Evolutionary conservation across 2,329 filamentous ascomycete species (phyloP).

Genomic region (Apiospora hydei): DNA sequence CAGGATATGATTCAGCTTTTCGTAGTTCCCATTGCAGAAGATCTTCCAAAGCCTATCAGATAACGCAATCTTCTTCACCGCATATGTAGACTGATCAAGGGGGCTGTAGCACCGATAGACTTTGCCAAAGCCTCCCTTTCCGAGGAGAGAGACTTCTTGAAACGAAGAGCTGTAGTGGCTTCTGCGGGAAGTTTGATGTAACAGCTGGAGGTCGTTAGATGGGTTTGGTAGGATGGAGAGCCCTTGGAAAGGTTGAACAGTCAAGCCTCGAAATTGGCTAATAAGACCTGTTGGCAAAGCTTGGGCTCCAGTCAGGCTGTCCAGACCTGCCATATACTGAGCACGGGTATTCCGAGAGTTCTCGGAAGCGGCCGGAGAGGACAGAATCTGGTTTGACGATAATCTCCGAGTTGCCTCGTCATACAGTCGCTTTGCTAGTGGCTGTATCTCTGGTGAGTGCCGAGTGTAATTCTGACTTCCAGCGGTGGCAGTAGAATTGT

Average conservation of each 20-base stretch:
- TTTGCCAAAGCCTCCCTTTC: constrained; percentile 44
- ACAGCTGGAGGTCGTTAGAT: constrained; percentile 35
- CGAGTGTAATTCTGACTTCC: constrained; percentile 35
- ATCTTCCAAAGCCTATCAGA: constrained; percentile 37
- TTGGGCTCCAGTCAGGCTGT: constrained; percentile 34
- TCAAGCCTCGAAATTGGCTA: constrained; percentile 36
- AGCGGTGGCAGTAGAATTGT: constrained; percentile 35
- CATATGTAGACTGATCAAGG: constrained; percentile 41
- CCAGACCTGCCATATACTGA: constrained; percentile 41
- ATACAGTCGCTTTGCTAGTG: constrained; percentile 36
- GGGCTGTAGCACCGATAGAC: constrained; percentile 42
- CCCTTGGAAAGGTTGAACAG: constrained; percentile 32
- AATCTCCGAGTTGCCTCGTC: constrained; percentile 36
- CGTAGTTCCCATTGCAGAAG: constrained; percentile 40
- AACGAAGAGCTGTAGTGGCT: constrained; percentile 42
- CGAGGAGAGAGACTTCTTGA: constrained; percentile 38
- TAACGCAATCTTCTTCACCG: constrained; percentile 43
- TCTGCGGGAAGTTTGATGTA: constrained; percentile 26
- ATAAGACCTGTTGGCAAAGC: constrained; percentile 25
- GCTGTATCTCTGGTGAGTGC: constrained; percentile 39
- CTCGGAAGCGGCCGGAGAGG: constrained; percentile 33
- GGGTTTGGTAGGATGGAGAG: constrained; percentile 35
- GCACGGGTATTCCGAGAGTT: constrained; percentile 32
- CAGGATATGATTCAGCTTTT: constrained; percentile 40
- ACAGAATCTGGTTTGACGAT: constrained; percentile 35